Conservation (phyloP, 768 basidiomycete species). For the Termitomyces sp. region DNA sequence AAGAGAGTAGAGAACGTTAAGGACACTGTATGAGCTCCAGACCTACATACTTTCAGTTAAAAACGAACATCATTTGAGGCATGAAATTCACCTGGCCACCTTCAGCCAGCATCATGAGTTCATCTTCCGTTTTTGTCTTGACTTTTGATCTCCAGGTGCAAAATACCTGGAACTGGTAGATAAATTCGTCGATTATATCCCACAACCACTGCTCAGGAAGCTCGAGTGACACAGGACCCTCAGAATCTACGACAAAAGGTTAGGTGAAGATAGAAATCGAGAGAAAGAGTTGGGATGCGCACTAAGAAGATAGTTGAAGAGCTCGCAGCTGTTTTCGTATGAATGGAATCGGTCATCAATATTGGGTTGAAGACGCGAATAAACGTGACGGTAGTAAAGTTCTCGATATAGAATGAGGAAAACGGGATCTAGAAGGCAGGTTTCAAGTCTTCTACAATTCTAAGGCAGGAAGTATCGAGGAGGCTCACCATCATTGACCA, state of each 20-base stretch:
- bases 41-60: slow-evolving; percentile 39
- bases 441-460: background rate
- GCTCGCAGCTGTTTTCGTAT: slow-evolving; percentile 95
- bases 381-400: slow-evolving; percentile 92
- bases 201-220: slow-evolving; percentile 98
- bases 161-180: slow-evolving; percentile 97
- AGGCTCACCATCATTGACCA: slow-evolving; percentile 83
- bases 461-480: background rate
- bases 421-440: slow-evolving; percentile 60
- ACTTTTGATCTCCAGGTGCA: slow-evolving; percentile 86
- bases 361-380: slow-evolving; percentile 91
- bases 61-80: background rate
- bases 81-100: slow-evolving; percentile 48
- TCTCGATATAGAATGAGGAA: slow-evolving; percentile 97
- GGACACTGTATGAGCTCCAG: slow-evolving; percentile 97
- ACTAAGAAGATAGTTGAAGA: slow-evolving; percentile 98
- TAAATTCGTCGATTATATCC: slow-evolving; percentile 97
- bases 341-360: slow-evolving; percentile 98
- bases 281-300: slow-evolving; percentile 20
- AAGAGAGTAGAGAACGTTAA: slow-evolving; percentile 97
- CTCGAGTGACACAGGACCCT: slow-evolving; percentile 88
- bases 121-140: slow-evolving; percentile 85
- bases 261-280: background rate
- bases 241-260: slow-evolving; percentile 58
- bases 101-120: slow-evolving; percentile 75